Evolutionary conservation across 106 monocot genomes (phyloP).

Genomic region (Phalaenopsis aphrodite): DNA sequence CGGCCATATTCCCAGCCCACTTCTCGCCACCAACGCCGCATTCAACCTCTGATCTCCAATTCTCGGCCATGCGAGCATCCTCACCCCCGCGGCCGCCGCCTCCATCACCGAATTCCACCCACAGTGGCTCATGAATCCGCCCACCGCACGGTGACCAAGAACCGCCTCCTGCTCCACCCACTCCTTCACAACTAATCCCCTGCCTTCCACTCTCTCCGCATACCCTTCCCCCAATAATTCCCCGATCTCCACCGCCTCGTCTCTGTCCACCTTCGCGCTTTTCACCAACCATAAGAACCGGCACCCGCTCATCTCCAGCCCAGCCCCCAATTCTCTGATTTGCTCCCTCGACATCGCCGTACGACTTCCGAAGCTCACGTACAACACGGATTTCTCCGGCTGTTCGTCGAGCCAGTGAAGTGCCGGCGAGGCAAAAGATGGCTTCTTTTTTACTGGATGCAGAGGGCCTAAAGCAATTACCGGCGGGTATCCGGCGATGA

Average conservation of each 20-base stretch:
- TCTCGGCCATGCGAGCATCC: slow-evolving; percentile 44
- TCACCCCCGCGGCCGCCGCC: slow-evolving; percentile 34
- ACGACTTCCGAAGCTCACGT: slow-evolving; percentile 61
- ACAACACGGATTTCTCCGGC: slow-evolving; percentile 47
- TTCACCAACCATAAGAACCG: slow-evolving; percentile 65
- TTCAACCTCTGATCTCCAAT: slow-evolving; percentile 50
- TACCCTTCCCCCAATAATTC: slow-evolving; percentile 35
- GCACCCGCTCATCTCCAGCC: slow-evolving; percentile 49
- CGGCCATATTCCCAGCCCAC: slow-evolving; percentile 45
- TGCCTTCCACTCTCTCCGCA: slow-evolving; percentile 33
- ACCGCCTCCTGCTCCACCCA: slow-evolving; percentile 59
- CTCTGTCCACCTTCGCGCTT: slow-evolving; percentile 37
- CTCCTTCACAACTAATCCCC: slow-evolving; percentile 36
- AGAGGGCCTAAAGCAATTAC: slow-evolving; percentile 43
- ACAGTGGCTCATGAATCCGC: slow-evolving; percentile 60
- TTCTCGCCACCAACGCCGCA: slow-evolving; percentile 27
- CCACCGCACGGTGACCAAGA: slow-evolving; percentile 35
- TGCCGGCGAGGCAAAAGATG: not conserved
- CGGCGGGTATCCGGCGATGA: slow-evolving; percentile 23
- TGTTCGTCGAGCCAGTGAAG: slow-evolving; percentile 45
- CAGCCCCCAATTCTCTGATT: slow-evolving; percentile 32
- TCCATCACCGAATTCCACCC: slow-evolving; percentile 70
- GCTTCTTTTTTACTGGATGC: not conserved
- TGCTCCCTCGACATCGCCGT: slow-evolving; percentile 34
- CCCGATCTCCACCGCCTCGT: slow-evolving; percentile 24